A percentile compares a stretch with the other conserved stretches of the same genome.
Evolutionary conservation across 345 rosid genomes (phyloP).

Genomic region (Euclidium syriacum): DNA sequence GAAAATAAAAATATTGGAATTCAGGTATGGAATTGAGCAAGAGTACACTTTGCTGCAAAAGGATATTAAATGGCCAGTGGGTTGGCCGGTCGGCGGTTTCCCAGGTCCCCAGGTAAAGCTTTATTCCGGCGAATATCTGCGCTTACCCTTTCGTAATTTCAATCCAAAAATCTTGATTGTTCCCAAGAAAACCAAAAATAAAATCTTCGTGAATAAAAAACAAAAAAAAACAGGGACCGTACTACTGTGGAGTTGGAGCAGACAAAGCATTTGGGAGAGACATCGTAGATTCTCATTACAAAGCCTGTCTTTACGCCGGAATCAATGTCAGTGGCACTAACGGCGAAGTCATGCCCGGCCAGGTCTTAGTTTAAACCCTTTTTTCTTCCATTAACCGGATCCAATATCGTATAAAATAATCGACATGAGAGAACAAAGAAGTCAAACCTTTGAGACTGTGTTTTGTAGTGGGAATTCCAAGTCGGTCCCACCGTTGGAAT

Average conservation of each 20-base stretch:
- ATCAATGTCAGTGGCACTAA: constrained; percentile 72
- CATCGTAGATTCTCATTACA: constrained; percentile 73
- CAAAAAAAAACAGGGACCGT: constrained; percentile 53
- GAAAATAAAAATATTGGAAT: background rate
- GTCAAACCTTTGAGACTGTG: background rate
- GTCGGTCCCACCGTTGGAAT: constrained; percentile 78
- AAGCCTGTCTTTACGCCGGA: constrained; percentile 81
- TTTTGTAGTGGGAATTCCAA: constrained; percentile 76
- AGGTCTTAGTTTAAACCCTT: constrained; percentile 32
- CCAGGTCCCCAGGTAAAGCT: constrained; percentile 68
- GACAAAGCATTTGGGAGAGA: constrained; percentile 81
- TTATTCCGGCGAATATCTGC: background rate
- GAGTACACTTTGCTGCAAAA: constrained; percentile 73
- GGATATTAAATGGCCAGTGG: constrained; percentile 57
- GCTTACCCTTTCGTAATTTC: background rate
- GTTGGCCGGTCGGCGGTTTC: constrained; percentile 77
- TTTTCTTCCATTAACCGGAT: background rate
- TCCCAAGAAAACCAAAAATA: background rate
- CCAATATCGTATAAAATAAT: background rate
- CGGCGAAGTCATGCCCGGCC: constrained; percentile 91
- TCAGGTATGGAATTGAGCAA: constrained; percentile 81
- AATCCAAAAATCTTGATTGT: background rate
- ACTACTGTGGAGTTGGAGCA: constrained; percentile 79
- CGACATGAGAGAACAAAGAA: background rate
- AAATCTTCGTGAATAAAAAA: background rate